phyloP scores from a whole-genome alignment of 306 rosid genomes.

The Hippophae tibetana region DNA sequence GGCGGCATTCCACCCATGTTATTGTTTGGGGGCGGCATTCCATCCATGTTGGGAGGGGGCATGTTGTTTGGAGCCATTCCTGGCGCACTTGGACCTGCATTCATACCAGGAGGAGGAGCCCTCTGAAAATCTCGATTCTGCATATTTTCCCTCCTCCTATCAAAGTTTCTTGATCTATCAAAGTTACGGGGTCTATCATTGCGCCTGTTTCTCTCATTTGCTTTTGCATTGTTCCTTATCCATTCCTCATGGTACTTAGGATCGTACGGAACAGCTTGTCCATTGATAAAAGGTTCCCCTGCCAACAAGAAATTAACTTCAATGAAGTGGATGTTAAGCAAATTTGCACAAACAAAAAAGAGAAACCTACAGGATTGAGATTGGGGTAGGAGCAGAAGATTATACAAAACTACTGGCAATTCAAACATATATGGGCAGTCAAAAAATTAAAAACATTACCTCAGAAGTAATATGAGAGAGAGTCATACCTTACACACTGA shows the following conservation, averaged over 20 bases:
- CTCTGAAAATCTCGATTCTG: conserved; percentile 55
- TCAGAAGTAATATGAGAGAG: too few relatives aligned
- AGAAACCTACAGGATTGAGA: too few relatives aligned
- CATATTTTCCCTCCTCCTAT: conserved; percentile 73
- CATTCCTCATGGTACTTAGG: conserved; percentile 88
- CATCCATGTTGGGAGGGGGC: conserved; percentile 13
- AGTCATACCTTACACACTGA: too few relatives aligned
- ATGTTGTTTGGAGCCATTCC: not conserved
- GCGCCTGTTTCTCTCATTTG: conserved; percentile 91
- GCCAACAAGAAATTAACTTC: conserved; percentile 16
- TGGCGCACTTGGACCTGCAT: conserved; percentile 12
- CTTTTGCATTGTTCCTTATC: conserved; percentile 83
- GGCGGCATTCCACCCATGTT: not conserved
- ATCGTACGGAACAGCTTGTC: conserved; percentile 88
- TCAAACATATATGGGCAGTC: too few relatives aligned
- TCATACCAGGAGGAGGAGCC: conserved; percentile 34
- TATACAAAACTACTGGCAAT: too few relatives aligned
- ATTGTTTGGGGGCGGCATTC: not conserved
- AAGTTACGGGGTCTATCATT: conserved; percentile 76
- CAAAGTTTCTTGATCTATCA: conserved; percentile 82
- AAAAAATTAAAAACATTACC: too few relatives aligned
- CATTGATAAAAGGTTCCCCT: conserved; percentile 95
- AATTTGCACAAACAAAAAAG: not conserved
- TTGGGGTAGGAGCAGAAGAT: too few relatives aligned
- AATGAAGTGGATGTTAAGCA: not conserved